Evolutionary conservation across 2,329 filamentous ascomycete genomes (phyloP), one percentile per base, ranked within the genome.

Genomic region (Neofusicoccum umdonicola): DNA sequence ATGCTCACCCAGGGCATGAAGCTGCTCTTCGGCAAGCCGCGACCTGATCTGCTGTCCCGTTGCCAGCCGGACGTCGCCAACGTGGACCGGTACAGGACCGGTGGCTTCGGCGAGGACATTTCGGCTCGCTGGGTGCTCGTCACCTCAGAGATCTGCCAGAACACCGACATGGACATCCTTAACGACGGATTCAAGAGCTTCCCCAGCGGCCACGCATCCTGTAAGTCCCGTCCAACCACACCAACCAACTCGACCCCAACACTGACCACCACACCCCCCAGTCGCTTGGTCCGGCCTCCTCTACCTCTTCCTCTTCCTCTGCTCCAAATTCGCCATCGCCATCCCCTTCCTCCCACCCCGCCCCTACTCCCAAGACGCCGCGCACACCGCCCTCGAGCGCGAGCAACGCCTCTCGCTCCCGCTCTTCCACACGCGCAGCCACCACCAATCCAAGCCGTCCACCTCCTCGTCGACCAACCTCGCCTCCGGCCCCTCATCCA

Each of bases 1-100:
- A 87, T 95, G 77, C 87, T 96, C 71, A 94, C 93, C 0, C 88
- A 92, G 70, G 91, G 90, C 58, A 87, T 96, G 83, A 97, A 97
- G 84, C 92, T 85, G 62, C 69, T 90, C 2, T 84, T 87, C 67
- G 88, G 87, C 44, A 89, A 87, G 71, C 87, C 87, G 9, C 78
- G 88, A 52, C 88, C 88, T 2, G 85, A 89, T 75, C 72, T 89
- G 39, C 79, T 90, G 15, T 84, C 85, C 1, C 86, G 92, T 51
- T 98, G 94, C 77, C 74, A 89, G 60, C 92, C 93, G 2, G 90
- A 97, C 71, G 67, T 93, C 2, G 79, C 75, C 2, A 86, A 90
- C 12, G 69, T 78, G 66, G 67, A 79, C 0, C 72, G 84, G 8
- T 87, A 88, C 72, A 76, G 85, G 9, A 84, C 94, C 35, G 87